A percentile compares a stretch with the other conserved stretches of the same genome.
Evolutionary conservation across 140 eudicot genomes (phyloP).

Genomic region (Ambrosia hybrid): DNA sequence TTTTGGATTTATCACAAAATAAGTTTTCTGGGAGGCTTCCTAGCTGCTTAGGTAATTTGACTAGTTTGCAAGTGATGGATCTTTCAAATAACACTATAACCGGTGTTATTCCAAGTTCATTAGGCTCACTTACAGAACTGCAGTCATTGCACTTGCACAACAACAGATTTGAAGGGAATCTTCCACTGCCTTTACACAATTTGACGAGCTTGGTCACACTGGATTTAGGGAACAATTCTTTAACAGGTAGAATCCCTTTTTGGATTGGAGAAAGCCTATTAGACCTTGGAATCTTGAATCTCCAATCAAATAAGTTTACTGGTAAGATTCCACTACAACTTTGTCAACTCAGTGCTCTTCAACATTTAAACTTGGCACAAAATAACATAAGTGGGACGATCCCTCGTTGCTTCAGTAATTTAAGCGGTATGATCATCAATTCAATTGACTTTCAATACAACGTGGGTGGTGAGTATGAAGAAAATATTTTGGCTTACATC

Average conservation of each 20-base stretch:
- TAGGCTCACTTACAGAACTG: not conserved
- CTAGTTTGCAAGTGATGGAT: no score
- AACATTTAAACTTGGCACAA: conserved; percentile 2
- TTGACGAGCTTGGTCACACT: not conserved
- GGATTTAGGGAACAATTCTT: conserved; percentile 22
- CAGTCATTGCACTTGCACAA: conserved; percentile 3
- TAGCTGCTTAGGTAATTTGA: no score
- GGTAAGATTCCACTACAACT: conserved; percentile 5
- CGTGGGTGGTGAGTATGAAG: not conserved
- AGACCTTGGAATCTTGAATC: not conserved
- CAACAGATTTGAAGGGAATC: conserved; percentile 9
- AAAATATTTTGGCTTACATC: conserved; percentile 1
- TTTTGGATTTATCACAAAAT: conserved; percentile 21
- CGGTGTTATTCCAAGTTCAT: not conserved
- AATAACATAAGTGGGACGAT: conserved; percentile 9
- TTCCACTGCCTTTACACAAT: conserved; percentile 1
- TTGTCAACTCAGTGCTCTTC: conserved; percentile 17
- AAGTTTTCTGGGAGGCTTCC: conserved; percentile 15
- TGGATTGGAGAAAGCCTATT: conserved; percentile 14
- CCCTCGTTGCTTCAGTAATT: conserved; percentile 12
- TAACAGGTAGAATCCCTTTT: not conserved
- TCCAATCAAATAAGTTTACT: conserved; percentile 5
- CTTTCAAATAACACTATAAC: no score
- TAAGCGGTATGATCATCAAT: conserved; percentile 9
- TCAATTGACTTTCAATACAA: not conserved